phyloP scores from a whole-genome alignment of 768 basidiomycete species.

The Lactarius psammicola region DNA sequence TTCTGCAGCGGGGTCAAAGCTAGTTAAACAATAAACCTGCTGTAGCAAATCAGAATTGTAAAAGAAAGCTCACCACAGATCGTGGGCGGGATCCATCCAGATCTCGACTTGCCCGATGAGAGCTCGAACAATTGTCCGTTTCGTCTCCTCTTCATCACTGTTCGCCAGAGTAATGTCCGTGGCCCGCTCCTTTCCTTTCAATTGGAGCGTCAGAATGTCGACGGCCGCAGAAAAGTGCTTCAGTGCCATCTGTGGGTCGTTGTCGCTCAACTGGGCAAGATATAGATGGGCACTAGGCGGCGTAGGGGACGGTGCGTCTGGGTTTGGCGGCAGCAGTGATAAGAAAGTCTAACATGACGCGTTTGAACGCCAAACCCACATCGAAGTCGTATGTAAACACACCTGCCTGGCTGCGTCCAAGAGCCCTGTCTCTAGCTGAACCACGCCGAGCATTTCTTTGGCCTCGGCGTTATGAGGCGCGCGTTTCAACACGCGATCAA shows the following conservation, averaged over 20 bases:
- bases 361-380: background rate
- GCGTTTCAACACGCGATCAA: conserved; percentile 62
- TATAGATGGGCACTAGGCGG: conserved; percentile 82
- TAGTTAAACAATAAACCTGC: conserved; percentile 34
- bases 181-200: conserved; percentile 73
- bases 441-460: conserved; percentile 77
- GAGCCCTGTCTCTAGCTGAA: conserved; percentile 76
- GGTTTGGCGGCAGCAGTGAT: conserved; percentile 58
- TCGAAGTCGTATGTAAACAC: conserved; percentile 29
- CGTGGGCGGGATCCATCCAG: conserved; percentile 91
- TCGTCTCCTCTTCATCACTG: conserved; percentile 57
- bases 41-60: background rate
- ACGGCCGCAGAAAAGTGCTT: conserved; percentile 80
- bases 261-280: conserved; percentile 80
- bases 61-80: conserved; percentile 65
- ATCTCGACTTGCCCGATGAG: conserved; percentile 89
- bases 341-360: conserved; percentile 53
- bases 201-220: conserved; percentile 60
- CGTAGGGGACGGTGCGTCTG: conserved; percentile 56
- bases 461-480: conserved; percentile 64
- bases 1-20: conserved; percentile 81
- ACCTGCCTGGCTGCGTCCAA: conserved; percentile 69
- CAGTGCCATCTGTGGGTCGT: conserved; percentile 71
- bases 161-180: conserved; percentile 37
- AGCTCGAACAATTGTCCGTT: conserved; percentile 69